phyloP scores from a whole-genome alignment of 331 rosid species.

The Erythrophleum ivorense region DNA sequence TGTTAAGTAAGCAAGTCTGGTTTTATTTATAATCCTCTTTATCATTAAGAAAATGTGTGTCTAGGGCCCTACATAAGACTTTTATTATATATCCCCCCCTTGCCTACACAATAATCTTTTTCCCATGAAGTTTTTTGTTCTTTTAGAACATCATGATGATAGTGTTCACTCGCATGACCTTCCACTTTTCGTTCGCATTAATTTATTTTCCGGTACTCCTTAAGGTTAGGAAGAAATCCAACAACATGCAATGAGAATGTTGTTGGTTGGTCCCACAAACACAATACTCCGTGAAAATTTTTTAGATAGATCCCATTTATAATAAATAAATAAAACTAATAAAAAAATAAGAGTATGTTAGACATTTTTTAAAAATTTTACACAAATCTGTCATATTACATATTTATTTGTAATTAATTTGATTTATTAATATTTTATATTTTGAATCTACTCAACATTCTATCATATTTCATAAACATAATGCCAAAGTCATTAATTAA shows the following conservation, averaged over 20 bases:
- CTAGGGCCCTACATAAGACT: constrained; percentile 22
- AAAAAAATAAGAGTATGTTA: background rate
- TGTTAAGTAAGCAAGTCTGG: constrained; percentile 1
- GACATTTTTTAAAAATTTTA: no score
- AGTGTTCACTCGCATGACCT: constrained; percentile 44
- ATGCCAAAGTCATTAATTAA: no score
- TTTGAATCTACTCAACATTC: background rate
- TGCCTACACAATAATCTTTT: background rate
- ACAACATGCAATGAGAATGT: background rate
- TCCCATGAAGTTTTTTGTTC: background rate
- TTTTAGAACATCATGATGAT: constrained; percentile 31
- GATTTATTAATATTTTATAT: background rate
- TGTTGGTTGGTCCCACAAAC: constrained; percentile 20
- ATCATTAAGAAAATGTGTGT: constrained; percentile 1
- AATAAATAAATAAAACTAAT: background rate
- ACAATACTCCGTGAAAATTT: background rate
- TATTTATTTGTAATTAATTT: background rate
- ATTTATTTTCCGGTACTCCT: constrained; percentile 5
- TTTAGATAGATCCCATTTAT: background rate
- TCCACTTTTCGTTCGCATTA: constrained; percentile 37
- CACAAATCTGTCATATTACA: background rate
- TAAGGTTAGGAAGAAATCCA: background rate
- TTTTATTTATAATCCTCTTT: constrained; percentile 18
- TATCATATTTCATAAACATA: no score
- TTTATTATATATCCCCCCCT: constrained; percentile 1